Evolutionary conservation across 352 stramenopile species (phyloP), one percentile per base, ranked within the genome.

Genomic region (Globisporangium nagaii): DNA sequence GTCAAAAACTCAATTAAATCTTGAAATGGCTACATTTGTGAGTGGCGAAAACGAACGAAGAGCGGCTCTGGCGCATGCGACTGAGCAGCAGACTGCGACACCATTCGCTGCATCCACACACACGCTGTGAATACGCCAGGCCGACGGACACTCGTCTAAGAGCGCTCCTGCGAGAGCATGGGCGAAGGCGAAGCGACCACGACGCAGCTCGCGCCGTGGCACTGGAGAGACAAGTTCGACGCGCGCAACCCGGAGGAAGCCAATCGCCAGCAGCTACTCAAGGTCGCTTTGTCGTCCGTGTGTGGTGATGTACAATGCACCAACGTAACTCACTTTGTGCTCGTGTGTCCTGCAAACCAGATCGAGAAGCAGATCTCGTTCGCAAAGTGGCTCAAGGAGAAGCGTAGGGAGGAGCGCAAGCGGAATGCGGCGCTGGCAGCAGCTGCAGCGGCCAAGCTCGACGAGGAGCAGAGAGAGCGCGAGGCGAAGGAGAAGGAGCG

Each of bases 151-250:
- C 36, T 13, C 11, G n/a, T 41, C 22, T 41, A n/a, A 12, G 15
- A 41, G 36, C 36, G 13, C 6, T 41, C 17, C 22, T 24, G 36
- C 11, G 36, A 20, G 15, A 32, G 10, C 27, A 56, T 56, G 49
- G 36, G 28, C 6, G 37, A 30, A 2, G 12, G 24, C 20, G 35
- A 30, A 10, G 9, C 45, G 17, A 51, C 39, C 9, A 62, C 22
- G 19, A 55, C 48, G 34, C 19, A 43, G 47, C 35, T 35, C 28
- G 25, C 43, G 28, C 10, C 43, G 27, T 90, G 79, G 77, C 79
- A 90, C 62, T 90, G 79, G 79, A 77, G 83, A 42, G 69, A 90
- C 62, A 74, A 73, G 17, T 73, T 75, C 35, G 60, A 73, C 17
- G 54, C 40, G 12, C 40, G 57, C 27, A 62, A 70, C n/a, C 62